Percentiles rank a stretch among this genome's conserved stretches.
These are phyloP conservation scores for Candida sanyaensis DNA, from an alignment of 1,139 yeast species.

Conservation along the genomic window DNA sequence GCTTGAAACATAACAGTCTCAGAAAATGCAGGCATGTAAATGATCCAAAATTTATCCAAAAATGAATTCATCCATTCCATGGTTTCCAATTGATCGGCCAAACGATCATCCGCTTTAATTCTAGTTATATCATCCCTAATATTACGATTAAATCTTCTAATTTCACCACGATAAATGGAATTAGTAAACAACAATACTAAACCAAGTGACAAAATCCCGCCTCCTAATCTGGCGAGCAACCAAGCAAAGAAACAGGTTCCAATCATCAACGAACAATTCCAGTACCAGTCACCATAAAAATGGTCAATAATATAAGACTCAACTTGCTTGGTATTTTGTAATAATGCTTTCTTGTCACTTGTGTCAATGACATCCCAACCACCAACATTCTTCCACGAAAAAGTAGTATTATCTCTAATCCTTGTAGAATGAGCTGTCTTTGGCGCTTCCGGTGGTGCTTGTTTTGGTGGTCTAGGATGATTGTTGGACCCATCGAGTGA, in stretches of 20 bases:
- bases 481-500: slow-evolving; percentile 4
- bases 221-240: slow-evolving; percentile 56
- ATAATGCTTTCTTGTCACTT: slow-evolving; percentile 28
- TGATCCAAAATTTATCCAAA: slow-evolving; percentile 79
- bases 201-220: slow-evolving; percentile 58
- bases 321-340: slow-evolving; percentile 31
- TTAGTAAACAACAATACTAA: slow-evolving; percentile 61
- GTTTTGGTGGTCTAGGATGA: slow-evolving; percentile 9
- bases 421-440: slow-evolving; percentile 17
- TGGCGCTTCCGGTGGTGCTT: slow-evolving; percentile 8
- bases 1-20: slow-evolving; percentile 71
- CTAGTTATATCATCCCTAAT: slow-evolving; percentile 74
- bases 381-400: slow-evolving; percentile 47
- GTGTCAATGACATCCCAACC: slow-evolving; percentile 31
- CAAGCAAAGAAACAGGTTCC: slow-evolving; percentile 77
- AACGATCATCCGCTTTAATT: slow-evolving; percentile 55
- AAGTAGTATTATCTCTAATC: slow-evolving; percentile 34
- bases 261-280: slow-evolving; percentile 61
- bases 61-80: slow-evolving; percentile 82
- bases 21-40: slow-evolving; percentile 84
- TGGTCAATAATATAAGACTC: slow-evolving; percentile 68
- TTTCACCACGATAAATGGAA: slow-evolving; percentile 69
- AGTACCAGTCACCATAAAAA: slow-evolving; percentile 71
- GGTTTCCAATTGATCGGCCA: slow-evolving; percentile 66
- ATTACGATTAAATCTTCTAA: slow-evolving; percentile 71